Base-by-base conservation (phyloP, 306 rosid genomes). In the Lotus japonicus region DNA sequence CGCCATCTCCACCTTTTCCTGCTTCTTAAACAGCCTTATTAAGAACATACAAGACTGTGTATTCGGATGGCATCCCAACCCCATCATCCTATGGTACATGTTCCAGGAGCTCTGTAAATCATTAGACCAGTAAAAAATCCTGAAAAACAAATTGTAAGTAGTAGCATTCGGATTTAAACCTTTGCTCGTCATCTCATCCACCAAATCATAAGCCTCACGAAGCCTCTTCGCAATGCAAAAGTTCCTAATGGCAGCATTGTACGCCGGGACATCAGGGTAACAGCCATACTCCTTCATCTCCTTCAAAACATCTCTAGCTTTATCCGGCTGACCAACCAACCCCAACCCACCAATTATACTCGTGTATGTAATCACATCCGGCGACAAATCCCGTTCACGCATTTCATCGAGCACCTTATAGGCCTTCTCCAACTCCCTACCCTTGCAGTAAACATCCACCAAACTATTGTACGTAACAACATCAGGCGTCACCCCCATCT, bases 41-140 rank as follows among this genome's bases (percentile, higher is more conserved):
- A 92, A 72, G 56, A 92, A 92, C 97, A 92, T 86, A 56, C 97
- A 90, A n/a, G 97, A 88, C 53, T 90, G 90, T 0, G 98, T 92
- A 61, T 88, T 90, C 9, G 90, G 94, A 76, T 88, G 72, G 38
- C 97, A 88, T 11, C 88, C 87, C 3, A 74, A 71, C 38, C 38
- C 61, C 80, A 85, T 88, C 98, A 92, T 90, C 78, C 84, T 82
- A 59, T 16, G 16, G 48, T 92, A 92, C 81, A 92, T 75, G 72
- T 69, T 83, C 91, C 96, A 86, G 0, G 96, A 86, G 76, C 86
- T 82, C 70, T 52, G 53, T 52, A 88, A 77, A 82, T 92, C 96
- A 72, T 85, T 84, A 3, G 90, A 82, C 98, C 97, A 90, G 79
- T 42, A 88, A 74, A 66, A 88, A 18, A 90, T 81, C 86, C 97